phyloP scores from a whole-genome alignment of 305 asterid species.

The Solanum hybrid region DNA sequence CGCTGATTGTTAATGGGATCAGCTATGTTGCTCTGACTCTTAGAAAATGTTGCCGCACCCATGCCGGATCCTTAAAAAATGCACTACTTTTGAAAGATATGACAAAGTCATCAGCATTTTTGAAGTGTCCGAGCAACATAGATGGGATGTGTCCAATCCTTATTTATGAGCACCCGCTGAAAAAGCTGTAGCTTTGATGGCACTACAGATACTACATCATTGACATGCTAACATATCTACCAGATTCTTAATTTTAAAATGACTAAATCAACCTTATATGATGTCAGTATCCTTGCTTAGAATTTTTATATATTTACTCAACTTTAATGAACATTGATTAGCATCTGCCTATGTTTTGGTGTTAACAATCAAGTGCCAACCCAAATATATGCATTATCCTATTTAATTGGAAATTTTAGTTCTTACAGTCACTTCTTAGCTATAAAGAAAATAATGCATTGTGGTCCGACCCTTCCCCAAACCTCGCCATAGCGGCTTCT shows the following conservation, averaged over 20 bases:
- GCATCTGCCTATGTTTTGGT: neutral
- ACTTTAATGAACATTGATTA: neutral
- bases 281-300: neutral
- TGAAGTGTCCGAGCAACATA: neutral
- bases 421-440: neutral
- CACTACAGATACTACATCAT: neutral
- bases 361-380: neutral
- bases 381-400: neutral
- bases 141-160: neutral
- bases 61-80: neutral
- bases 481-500: neutral
- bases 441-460: neutral
- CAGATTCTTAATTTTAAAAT: neutral
- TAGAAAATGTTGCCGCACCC: neutral
- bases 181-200: neutral
- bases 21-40: neutral
- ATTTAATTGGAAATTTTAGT: neutral
- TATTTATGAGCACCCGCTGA: neutral
- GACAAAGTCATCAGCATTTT: neutral
- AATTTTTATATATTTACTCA: neutral
- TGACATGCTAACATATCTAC: neutral
- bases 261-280: neutral
- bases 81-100: neutral
- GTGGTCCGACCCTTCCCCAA: neutral
- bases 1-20: neutral